These are phyloP conservation scores for Euptelea pleiosperma DNA, from an alignment of 164 flowering plant species.

Conservation along the genomic window DNA sequence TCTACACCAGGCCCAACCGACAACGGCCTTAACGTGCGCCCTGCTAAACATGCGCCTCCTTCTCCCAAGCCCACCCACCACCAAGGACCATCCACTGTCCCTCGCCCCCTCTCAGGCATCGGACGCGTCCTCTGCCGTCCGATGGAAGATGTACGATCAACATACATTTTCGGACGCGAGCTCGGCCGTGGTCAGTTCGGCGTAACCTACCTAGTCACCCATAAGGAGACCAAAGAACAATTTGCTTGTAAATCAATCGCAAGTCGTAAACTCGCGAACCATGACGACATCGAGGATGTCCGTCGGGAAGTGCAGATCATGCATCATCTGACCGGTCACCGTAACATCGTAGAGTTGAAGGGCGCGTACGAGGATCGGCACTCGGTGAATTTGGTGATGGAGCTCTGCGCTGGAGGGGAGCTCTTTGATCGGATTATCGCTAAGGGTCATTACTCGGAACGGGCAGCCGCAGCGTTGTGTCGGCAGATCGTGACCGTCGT, in stretches of 20 bases:
- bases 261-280: slow-evolving; percentile 54
- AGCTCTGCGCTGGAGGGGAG: slow-evolving; percentile 87
- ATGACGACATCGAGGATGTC: slow-evolving; percentile 77
- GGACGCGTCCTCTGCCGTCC: slow-evolving; percentile 79
- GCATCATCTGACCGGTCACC: slow-evolving; percentile 85
- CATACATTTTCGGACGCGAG: slow-evolving; percentile 68
- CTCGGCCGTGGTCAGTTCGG: slow-evolving; percentile 96
- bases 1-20: slow-evolving; percentile 8
- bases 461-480: slow-evolving; percentile 67
- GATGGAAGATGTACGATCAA: slow-evolving; percentile 63
- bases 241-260: slow-evolving; percentile 90
- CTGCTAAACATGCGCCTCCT: slow-evolving; percentile 10
- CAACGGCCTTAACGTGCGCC: slow-evolving; percentile 22
- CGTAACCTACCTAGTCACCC: slow-evolving; percentile 66
- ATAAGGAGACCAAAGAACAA: slow-evolving; percentile 46
- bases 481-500: slow-evolving; percentile 79
- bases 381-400: slow-evolving; percentile 77
- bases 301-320: slow-evolving; percentile 91
- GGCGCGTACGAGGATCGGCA: slow-evolving; percentile 78
- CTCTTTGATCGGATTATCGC: slow-evolving; percentile 85
- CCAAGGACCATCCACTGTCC: slow-evolving; percentile 6
- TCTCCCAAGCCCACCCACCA: slow-evolving; percentile 5
- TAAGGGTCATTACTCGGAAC: slow-evolving; percentile 83
- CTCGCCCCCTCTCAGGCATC: slow-evolving; percentile 17
- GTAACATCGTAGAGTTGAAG: slow-evolving; percentile 71